Evolutionary conservation across 495 filamentous ascomycete species (phyloP).

Genomic region (Evansstolkia leycettana): DNA sequence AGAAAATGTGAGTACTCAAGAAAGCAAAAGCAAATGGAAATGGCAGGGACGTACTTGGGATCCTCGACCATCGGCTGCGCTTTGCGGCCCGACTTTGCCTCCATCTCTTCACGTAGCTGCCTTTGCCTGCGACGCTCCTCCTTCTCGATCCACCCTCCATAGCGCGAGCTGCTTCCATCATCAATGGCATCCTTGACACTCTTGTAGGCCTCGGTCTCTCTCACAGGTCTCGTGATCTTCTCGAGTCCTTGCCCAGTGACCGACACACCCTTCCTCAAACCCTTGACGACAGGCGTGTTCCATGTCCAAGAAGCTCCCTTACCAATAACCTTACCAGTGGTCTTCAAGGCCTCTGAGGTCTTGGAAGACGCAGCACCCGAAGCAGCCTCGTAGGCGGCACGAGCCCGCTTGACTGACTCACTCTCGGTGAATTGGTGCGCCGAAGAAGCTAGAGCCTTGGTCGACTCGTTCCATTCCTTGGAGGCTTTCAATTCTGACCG

Average conservation of each 20-base stretch:
- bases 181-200: slow-evolving; percentile 93
- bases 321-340: slow-evolving; percentile 74
- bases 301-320: slow-evolving; percentile 91
- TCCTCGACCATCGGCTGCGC: slow-evolving; percentile 59
- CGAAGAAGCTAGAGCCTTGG: slow-evolving; percentile 78
- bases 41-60: slow-evolving; percentile 58
- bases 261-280: slow-evolving; percentile 74
- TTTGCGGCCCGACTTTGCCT: slow-evolving; percentile 36
- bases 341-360: slow-evolving; percentile 67
- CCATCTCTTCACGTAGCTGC: slow-evolving; percentile 58
- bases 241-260: slow-evolving; percentile 78
- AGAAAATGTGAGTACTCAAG: slow-evolving; percentile 10
- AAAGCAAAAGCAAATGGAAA: neutral
- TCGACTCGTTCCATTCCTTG: slow-evolving; percentile 98
- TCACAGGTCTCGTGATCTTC: slow-evolving; percentile 83
- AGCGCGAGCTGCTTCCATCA: slow-evolving; percentile 89
- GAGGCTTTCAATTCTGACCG: slow-evolving; percentile 87
- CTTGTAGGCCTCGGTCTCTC: slow-evolving; percentile 88
- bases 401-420: slow-evolving; percentile 76
- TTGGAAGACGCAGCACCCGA: slow-evolving; percentile 62
- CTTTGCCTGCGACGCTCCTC: slow-evolving; percentile 74
- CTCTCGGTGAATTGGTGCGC: slow-evolving; percentile 90
- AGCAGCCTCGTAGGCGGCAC: slow-evolving; percentile 72
- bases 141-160: slow-evolving; percentile 92
- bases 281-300: slow-evolving; percentile 88